Base-by-base conservation (phyloP, 768 basidiomycete genomes). In the Cyclocybe cylindracea region DNA sequence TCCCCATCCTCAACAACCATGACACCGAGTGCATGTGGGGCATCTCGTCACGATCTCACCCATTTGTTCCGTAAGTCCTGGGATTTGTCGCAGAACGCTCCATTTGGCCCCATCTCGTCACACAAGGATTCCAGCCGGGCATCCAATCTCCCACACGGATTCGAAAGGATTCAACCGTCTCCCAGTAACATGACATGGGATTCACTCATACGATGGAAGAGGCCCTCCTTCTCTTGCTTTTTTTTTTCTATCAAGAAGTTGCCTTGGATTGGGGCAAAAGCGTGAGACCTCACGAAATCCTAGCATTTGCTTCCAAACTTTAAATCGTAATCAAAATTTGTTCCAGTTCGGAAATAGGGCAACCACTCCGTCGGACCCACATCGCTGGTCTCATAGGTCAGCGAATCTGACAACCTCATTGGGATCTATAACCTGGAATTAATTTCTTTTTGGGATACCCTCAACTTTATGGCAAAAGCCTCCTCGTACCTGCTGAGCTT, bases 401-500 rank as follows among this genome's bases (percentile, higher is more conserved):
- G 44, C 42, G 49, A 54, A 44, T 58, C 53, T 55, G 56, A 55
- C 54, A 51, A 42, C 55, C 50, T 42, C 45, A 60, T 55, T 55
- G 46, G 53, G 56, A 50, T 46, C 36, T 49, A 51, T 56, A 40
- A 53, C 53, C 39, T 55, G 44, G 44, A 52, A 55, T 50, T 45
- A 49, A 44, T 52, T 51, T 56, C 54, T 56, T 46, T 46, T 55
- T 53, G 48, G 49, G 45, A 41, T 56, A 48, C 46, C 44, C 50
- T 19, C 29, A 46, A 46, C 42, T 50, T 57, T 54, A 47, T 36
- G 45, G 38, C 57, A 55, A 63, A 48, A 54, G 54, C 45, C 52
- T 57, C 61, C 57, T 50, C 57, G 61, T 59, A 60, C 61, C 61
- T 65, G 61, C 56, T 60, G 57, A 55, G 50, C 48, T 58, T 53